Percentiles rank a stretch among this genome's conserved stretches.
Evolutionary conservation across 805 yeast species (phyloP).

Genomic region (Hagleromyces aurorensis): DNA sequence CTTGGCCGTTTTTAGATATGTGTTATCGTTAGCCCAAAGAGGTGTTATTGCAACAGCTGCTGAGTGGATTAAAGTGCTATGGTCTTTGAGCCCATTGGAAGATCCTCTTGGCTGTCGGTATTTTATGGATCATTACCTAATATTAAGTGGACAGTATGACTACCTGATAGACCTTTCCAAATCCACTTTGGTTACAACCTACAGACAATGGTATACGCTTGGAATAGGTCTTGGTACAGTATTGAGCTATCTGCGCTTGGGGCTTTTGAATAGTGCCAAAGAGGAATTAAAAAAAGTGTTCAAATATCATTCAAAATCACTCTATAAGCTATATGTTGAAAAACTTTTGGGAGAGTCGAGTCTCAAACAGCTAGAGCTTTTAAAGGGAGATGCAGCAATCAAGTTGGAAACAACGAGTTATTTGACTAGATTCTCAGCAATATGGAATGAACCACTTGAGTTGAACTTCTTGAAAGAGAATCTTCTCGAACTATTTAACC

Average conservation of each 20-base stretch:
- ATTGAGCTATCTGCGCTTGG: constrained; percentile 47
- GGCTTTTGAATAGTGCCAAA: constrained; percentile 38
- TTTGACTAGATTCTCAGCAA: constrained; percentile 42
- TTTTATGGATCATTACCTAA: constrained; percentile 72
- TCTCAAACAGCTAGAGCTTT: constrained; percentile 13
- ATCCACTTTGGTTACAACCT: constrained; percentile 49
- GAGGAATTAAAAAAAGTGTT: constrained; percentile 43
- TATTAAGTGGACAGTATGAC: constrained; percentile 54
- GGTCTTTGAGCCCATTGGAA: constrained; percentile 64
- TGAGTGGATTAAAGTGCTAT: constrained; percentile 60
- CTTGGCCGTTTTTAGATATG: constrained; percentile 63
- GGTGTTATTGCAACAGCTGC: constrained; percentile 75
- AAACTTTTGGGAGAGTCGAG: constrained; percentile 19
- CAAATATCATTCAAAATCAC: constrained; percentile 46
- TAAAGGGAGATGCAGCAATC: constrained; percentile 12
- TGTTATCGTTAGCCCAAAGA: constrained; percentile 61
- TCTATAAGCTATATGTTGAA: constrained; percentile 18
- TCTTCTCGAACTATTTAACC: constrained; percentile 25
- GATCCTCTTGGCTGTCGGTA: constrained; percentile 83
- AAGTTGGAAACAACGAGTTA: constrained; percentile 48
- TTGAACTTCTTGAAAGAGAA: constrained; percentile 42
- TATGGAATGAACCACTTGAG: constrained; percentile 47
- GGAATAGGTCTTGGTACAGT: constrained; percentile 61
- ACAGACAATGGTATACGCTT: constrained; percentile 63
- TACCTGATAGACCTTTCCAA: constrained; percentile 51